Evolutionary conservation across 2,329 filamentous ascomycete species (phyloP), one percentile per base, ranked within the genome.

Genomic region (Uncinocarpus reesii): DNA sequence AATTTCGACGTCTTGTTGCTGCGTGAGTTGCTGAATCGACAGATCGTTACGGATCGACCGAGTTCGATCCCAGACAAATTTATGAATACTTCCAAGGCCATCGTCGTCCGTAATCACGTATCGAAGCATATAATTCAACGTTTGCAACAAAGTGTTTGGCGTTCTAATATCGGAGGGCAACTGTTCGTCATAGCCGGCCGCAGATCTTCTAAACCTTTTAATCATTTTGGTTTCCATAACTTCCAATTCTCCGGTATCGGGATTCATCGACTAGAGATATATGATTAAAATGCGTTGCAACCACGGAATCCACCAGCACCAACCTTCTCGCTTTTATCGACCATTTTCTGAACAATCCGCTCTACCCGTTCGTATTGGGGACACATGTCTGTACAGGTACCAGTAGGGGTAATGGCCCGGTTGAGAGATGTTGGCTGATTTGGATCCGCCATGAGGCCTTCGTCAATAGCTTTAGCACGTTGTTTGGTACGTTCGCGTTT

Each of bases 51-150:
- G 73, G 50, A 83, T 75, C 4, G 77, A 78, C 40, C 79, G 71
- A 28, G 78, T 81, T 15, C 79, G 72, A 58, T 82, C 79, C 79
- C 79, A 83, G 21, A 82, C 71, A 60, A 81, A 83, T 52, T 75
- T 73, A 56, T 81, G 76, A 10, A 80, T 71, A n/a, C 69, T 60
- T 1, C 66, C 71, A 43, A 79, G 65, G 26, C 67, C 63, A 15
- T 74, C 68, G 18, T 65, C 62, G 23, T 76, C 71, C 34, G 68
- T 69, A 48, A 81, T 63, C 7, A 81, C 63, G 55, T 71, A 59
- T 35, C 72, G 65, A n/a, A 73, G 64, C 47, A 65, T 63, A 54
- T 74, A 74, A 47, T 74, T 70, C 52, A 71, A 64, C 5, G 70
- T 69, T 52, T 68, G 66, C 35, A 70, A 61, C 10, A 73, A 62